Evolutionary conservation across 2,329 filamentous ascomycete genomes (phyloP).

Genomic region (Neoascochyta sp.): DNA sequence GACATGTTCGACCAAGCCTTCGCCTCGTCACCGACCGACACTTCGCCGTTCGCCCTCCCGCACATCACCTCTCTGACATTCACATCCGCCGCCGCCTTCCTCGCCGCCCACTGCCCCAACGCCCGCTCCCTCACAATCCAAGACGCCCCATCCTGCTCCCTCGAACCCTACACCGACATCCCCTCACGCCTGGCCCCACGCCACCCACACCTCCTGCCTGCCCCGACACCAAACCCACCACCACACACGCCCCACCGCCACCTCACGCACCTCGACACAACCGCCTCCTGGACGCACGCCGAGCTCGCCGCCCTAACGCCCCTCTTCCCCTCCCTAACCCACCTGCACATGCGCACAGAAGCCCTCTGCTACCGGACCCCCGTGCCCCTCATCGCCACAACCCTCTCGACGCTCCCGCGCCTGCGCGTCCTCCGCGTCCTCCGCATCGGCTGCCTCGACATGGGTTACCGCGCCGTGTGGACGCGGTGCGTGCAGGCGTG

Average conservation of each 20-base stretch:
- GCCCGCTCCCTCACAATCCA: constrained; percentile 7
- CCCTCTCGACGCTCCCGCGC: constrained; percentile 6
- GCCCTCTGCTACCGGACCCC: constrained; percentile 14
- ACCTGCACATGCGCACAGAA: constrained; percentile 12
- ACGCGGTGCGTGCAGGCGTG: constrained; percentile 11
- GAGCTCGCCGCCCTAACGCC: constrained; percentile 9
- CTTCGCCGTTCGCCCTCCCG: constrained; percentile 5
- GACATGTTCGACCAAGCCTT: constrained; percentile 14
- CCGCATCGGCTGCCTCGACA: constrained; percentile 11
- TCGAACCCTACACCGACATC: constrained; percentile 12
- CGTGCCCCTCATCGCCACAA: constrained; percentile 5
- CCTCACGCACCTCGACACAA: constrained; percentile 11
- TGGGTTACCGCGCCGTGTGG: constrained; percentile 15
- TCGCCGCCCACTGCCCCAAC: constrained; percentile 11
- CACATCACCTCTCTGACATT: constrained; percentile 6
- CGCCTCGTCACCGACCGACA: neutral
- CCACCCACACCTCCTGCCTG: neutral
- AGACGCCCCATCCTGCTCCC: constrained; percentile 9
- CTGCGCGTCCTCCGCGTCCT: constrained; percentile 9
- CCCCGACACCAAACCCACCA: neutral
- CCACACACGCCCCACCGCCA: constrained; percentile 1
- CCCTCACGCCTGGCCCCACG: constrained; percentile 4
- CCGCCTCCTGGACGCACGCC: constrained; percentile 9
- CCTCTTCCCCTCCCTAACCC: constrained; percentile 6
- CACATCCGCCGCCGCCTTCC: constrained; percentile 10